Conservation (phyloP, 1,284 basidiomycete genomes). For the Ganoderma sinense region DNA sequence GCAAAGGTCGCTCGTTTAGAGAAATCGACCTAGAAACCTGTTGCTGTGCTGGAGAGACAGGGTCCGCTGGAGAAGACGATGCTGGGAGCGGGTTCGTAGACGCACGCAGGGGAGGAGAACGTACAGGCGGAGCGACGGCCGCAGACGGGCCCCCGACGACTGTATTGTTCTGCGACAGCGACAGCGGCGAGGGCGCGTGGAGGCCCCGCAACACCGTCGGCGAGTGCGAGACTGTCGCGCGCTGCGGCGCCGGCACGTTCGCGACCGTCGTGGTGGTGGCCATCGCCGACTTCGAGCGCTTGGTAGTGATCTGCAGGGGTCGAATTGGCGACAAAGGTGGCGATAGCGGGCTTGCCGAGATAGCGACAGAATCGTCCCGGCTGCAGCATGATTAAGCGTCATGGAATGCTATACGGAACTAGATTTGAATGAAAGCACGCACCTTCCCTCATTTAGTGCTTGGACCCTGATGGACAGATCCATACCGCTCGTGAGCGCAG, state of each 20-base stretch:
- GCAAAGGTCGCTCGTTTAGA: constrained; percentile 17
- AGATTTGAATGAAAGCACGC: constrained; percentile 19
- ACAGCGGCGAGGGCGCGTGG: constrained; percentile 59
- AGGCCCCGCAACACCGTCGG: constrained; percentile 30
- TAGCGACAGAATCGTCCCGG: constrained; percentile 19
- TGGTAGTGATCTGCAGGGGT: constrained; percentile 30
- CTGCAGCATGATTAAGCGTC: constrained; percentile 19
- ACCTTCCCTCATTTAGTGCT: constrained; percentile 45
- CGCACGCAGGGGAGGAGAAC: constrained; percentile 30
- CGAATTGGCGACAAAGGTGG: constrained; percentile 19
- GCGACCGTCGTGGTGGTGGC: constrained; percentile 32
- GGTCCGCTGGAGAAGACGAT: constrained; percentile 29
- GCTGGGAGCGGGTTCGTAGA: constrained; percentile 30
- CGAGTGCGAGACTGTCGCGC: constrained; percentile 35
- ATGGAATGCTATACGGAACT: neutral
- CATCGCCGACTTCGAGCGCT: constrained; percentile 38
- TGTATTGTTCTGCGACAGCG: constrained; percentile 50
- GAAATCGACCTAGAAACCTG: constrained; percentile 24
- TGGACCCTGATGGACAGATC: constrained; percentile 16
- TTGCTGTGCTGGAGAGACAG: constrained; percentile 21
- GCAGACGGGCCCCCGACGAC: constrained; percentile 36
- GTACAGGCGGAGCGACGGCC: constrained; percentile 30
- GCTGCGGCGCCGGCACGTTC: constrained; percentile 30
- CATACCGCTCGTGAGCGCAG: constrained; percentile 53
- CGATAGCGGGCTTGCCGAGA: constrained; percentile 2